phyloP scores from a whole-genome alignment of 2,329 filamentous ascomycete genomes.

The Trichoderma breve region DNA sequence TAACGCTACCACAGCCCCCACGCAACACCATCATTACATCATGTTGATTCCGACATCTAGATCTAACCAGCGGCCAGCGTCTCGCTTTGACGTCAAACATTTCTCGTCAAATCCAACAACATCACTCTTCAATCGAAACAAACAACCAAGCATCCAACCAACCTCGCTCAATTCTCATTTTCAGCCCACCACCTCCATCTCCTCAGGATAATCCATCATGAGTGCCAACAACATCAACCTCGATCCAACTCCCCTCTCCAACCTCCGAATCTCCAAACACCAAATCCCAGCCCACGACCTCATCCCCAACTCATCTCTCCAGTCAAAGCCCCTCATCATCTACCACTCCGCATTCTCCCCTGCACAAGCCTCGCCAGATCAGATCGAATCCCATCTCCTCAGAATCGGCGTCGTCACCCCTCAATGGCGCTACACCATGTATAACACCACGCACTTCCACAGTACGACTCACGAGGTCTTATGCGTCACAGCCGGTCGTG shows the following conservation, averaged over 20 bases:
- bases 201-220: background rate
- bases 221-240: background rate
- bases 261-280: conserved; percentile 6
- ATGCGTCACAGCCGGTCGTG: conserved; percentile 55
- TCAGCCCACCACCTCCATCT: background rate
- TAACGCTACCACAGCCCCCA: background rate
- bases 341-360: conserved; percentile 8
- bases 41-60: background rate
- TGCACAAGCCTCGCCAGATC: background rate
- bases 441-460: conserved; percentile 64
- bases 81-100: background rate
- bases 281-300: conserved; percentile 7
- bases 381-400: conserved; percentile 5
- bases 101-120: background rate
- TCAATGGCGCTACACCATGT: conserved; percentile 71
- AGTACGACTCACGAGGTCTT: conserved; percentile 66
- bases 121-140: background rate
- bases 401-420: conserved; percentile 49
- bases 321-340: conserved; percentile 14
- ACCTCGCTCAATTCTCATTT: background rate
- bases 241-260: background rate
- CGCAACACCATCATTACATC: conserved; percentile 1
- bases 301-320: conserved; percentile 10
- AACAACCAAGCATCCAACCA: background rate
- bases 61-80: background rate